These are phyloP conservation scores for Fusarium globosum DNA, from an alignment of 2,329 filamentous ascomycete genomes.

Conservation along the genomic window DNA sequence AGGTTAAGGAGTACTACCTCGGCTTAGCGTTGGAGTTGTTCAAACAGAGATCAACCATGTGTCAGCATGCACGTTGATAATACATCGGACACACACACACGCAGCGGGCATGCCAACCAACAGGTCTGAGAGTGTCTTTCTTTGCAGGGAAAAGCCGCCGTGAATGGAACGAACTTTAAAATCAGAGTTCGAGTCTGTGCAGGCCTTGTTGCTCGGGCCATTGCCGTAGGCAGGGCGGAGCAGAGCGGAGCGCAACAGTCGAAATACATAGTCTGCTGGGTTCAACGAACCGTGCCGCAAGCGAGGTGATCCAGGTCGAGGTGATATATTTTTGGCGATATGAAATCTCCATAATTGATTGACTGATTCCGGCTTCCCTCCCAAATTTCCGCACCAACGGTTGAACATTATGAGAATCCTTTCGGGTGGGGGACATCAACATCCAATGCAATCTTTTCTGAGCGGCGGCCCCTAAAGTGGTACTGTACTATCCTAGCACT, in stretches of 20 bases:
- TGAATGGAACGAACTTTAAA: not conserved
- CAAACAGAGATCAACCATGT: constrained; percentile 14
- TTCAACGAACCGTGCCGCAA: constrained; percentile 26
- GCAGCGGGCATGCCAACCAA: not conserved
- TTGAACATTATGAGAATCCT: not conserved
- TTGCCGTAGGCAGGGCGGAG: not conserved
- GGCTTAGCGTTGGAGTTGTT: constrained; percentile 3
- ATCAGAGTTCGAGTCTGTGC: not conserved
- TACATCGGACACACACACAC: constrained; percentile 2
- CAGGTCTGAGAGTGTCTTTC: not conserved
- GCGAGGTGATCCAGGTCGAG: constrained; percentile 8
- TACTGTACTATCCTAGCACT: not conserved
- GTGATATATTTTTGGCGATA: constrained; percentile 5
- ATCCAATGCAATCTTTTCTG: not conserved
- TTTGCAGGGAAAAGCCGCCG: not conserved
- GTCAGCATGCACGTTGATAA: constrained; percentile 8
- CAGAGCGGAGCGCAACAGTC: not conserved
- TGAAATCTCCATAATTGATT: constrained; percentile 17
- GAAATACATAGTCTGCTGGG: constrained; percentile 3
- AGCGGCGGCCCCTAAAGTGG: constrained; percentile 15
- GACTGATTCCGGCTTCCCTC: not conserved
- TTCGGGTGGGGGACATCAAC: constrained; percentile 18
- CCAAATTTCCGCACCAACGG: constrained; percentile 12
- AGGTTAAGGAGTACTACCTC: constrained; percentile 10
- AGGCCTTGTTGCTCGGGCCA: not conserved